A percentile compares a stretch with the other conserved stretches of the same genome.
phyloP scores from a whole-genome alignment of 352 stramenopile species.

The Phytopythium chamaehyphon region DNA sequence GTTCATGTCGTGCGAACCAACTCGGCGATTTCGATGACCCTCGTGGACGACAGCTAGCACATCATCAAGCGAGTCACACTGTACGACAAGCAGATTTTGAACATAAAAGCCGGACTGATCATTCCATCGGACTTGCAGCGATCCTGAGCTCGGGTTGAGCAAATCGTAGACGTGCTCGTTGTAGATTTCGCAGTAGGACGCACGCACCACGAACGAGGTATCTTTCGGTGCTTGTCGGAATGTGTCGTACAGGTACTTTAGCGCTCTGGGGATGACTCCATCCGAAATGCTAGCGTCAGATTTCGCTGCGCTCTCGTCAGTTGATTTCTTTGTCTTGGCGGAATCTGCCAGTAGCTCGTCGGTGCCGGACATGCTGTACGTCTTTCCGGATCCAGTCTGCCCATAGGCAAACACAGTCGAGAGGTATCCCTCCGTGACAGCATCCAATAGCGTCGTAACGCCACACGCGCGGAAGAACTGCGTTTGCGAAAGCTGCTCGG shows the following conservation, averaged over 20 bases:
- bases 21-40: slow-evolving; percentile 62
- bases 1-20: slow-evolving; percentile 74
- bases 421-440: slow-evolving; percentile 65
- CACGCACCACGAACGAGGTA: slow-evolving; percentile 59
- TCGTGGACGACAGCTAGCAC: slow-evolving; percentile 72
- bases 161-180: slow-evolving; percentile 82
- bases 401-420: slow-evolving; percentile 68
- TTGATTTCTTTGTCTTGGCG: not conserved
- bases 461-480: slow-evolving; percentile 66
- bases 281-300: slow-evolving; percentile 24
- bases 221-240: slow-evolving; percentile 40
- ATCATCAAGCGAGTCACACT: slow-evolving; percentile 70
- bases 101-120: slow-evolving; percentile 75
- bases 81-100: slow-evolving; percentile 68
- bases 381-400: slow-evolving; percentile 66
- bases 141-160: slow-evolving; percentile 56
- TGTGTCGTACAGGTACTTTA: slow-evolving; percentile 60
- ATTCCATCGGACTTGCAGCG: slow-evolving; percentile 72
- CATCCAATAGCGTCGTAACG: slow-evolving; percentile 54
- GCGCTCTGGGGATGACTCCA: slow-evolving; percentile 63
- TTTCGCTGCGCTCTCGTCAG: not conserved
- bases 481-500: slow-evolving; percentile 48
- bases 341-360: slow-evolving; percentile 47
- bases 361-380: slow-evolving; percentile 77
- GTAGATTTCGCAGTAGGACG: slow-evolving; percentile 83